Base-by-base conservation (phyloP, 805 yeast species). In the Hanseniaspora pseudoguilliermondii region DNA sequence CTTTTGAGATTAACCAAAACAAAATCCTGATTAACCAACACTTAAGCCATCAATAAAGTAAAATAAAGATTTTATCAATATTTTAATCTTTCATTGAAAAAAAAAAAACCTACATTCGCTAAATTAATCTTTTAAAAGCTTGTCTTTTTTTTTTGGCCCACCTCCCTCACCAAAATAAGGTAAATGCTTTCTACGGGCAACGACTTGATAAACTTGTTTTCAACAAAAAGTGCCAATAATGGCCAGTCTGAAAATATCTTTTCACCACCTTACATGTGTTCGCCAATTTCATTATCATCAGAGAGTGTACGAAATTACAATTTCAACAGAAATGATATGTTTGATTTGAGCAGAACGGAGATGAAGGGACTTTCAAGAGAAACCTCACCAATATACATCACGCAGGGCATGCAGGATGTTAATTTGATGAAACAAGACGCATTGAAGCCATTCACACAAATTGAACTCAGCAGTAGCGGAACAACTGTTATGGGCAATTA, bases 351-450 rank as follows among this genome's bases (percentile, higher is more conserved):
- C 36, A 16, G 5, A 29, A 29, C 15, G 10, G 47, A 43, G 5
- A 23, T 43, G n/a, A 43, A 6, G 20, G 25, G 44, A 18, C 25
- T 44, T 36, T 53, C 56, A 5, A 43, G 46, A 46, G 50, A 23
- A 27, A 53, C 56, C 16, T 53, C 56, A 1, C 56, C 56, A 6
- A 53, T 53, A 8, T 29, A 38, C 20, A 53, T 53, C n/a, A 53
- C 56, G 6, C 40, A 46, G 25, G 32, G 36, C 3, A 46, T 49
- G 56, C 23, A 21, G 2, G 9, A 23, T 21, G 13, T 16, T 13
- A 23, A 44, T 11, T 3, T 32, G 18, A 32, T 20, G 27, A 10
- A 8, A 34, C 21, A 32, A 13, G 49, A 46, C 16, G 8, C 21
- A 18, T 46, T 46, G 29, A 46, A 46, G 35, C 13, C 49, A 32